Percentiles rank a stretch among this genome's conserved stretches.
These are phyloP conservation scores for Brettanomyces anomalus DNA, from an alignment of 805 yeast species.

Conservation along the genomic window DNA sequence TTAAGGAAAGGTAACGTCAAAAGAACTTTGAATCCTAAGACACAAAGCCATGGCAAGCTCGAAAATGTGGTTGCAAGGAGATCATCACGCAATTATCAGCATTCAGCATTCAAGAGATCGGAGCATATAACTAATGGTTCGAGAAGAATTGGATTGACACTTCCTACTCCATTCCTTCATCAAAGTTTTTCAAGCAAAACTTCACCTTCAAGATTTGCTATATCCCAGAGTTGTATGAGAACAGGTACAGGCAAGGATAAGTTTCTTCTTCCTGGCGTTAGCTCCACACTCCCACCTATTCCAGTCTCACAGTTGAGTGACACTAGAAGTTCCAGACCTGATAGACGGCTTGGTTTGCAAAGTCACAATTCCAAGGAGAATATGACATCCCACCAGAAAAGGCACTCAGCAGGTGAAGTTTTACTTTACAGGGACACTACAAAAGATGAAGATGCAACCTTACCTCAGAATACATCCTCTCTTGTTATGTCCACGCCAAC, in stretches of 20 bases:
- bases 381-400: no score
- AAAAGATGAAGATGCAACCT: constrained; percentile 11
- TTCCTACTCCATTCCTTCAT: constrained; percentile 3
- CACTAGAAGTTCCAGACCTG: not conserved
- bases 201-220: constrained; percentile 1
- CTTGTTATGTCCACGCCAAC: constrained; percentile 5
- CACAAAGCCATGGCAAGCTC: not conserved
- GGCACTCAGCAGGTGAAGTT: no score
- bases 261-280: no score
- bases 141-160: not conserved
- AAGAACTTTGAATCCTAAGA: no score
- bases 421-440: no score
- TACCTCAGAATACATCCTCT: constrained; percentile 9
- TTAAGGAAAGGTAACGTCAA: not conserved
- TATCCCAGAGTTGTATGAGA: not conserved
- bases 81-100: constrained; percentile 1
- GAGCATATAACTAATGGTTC: constrained; percentile 5
- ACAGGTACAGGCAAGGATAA: no score
- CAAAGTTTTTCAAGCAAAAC: constrained; percentile 2
- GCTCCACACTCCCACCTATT: not conserved
- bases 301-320: not conserved
- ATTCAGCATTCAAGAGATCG: not conserved
- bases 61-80: constrained; percentile 3
- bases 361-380: no score
- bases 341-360: no score